Conservation (phyloP, 331 rosid genomes). For the Quercus lobata region DNA sequence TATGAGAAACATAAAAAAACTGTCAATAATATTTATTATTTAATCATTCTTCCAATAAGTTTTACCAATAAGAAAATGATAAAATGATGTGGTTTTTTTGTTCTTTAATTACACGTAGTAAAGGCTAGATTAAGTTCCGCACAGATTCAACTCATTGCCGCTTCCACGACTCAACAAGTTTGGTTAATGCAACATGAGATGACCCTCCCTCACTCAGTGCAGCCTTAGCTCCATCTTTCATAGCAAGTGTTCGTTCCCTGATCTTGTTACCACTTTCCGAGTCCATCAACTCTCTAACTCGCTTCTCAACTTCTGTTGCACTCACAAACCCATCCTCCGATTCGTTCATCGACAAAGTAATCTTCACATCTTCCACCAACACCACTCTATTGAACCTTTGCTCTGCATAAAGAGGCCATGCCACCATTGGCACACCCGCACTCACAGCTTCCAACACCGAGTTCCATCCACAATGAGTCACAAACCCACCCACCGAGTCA, state of each 20-base stretch:
- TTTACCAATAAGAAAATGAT: too few relatives aligned
- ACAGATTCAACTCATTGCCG: not conserved
- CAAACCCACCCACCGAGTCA: constrained; percentile 53
- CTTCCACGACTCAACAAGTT: constrained; percentile 18
- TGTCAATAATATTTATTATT: too few relatives aligned
- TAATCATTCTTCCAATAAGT: too few relatives aligned
- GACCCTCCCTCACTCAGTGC: constrained; percentile 33
- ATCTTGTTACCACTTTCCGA: constrained; percentile 25
- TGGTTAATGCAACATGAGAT: constrained; percentile 22
- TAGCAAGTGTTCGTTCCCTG: not conserved
- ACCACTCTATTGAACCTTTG: constrained; percentile 37
- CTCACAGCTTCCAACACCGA: constrained; percentile 50
- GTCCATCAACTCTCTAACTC: constrained; percentile 37
- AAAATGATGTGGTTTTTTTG: too few relatives aligned
- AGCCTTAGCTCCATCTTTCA: constrained; percentile 13
- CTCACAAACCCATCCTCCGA: constrained; percentile 29
- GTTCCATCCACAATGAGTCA: constrained; percentile 72
- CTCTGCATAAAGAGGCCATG: constrained; percentile 61
- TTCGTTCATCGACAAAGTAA: constrained; percentile 35
- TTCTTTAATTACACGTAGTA: too few relatives aligned
- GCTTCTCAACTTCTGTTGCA: constrained; percentile 29
- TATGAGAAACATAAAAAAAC: too few relatives aligned
- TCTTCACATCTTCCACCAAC: constrained; percentile 44
- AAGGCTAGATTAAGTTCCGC: not conserved
- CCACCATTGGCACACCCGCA: constrained; percentile 49